Conservation (phyloP, 1,139 yeast species). For the Geotrichum fermentans region DNA sequence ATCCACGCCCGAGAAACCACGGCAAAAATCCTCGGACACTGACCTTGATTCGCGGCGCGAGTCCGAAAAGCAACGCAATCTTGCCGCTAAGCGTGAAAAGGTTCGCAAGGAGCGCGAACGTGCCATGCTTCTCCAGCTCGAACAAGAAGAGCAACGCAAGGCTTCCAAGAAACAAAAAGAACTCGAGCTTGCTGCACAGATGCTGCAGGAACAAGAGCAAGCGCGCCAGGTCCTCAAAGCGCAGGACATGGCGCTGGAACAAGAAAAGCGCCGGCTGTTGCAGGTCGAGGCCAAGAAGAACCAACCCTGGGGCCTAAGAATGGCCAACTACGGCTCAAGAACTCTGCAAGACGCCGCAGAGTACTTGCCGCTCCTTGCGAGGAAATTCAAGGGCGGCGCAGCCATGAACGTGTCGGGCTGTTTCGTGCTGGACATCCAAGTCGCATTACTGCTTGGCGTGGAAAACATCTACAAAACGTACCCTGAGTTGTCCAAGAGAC, state of each 20-base stretch:
- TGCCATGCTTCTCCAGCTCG: constrained; percentile 30
- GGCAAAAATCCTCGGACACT: background rate
- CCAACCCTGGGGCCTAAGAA: background rate
- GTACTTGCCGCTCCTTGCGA: constrained; percentile 1
- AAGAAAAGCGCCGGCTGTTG: constrained; percentile 20
- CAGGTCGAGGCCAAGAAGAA: constrained; percentile 29
- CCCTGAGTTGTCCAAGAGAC: constrained; percentile 29
- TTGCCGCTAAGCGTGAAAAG: constrained; percentile 24
- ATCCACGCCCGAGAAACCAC: background rate
- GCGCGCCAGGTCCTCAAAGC: constrained; percentile 15
- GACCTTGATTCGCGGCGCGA: background rate
- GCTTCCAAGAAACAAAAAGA: constrained; percentile 38
- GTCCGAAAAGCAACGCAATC: constrained; percentile 20
- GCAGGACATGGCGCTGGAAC: constrained; percentile 29
- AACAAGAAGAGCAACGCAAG: constrained; percentile 38
- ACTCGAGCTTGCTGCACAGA: constrained; percentile 40
- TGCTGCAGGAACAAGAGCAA: constrained; percentile 30
- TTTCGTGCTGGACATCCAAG: constrained; percentile 62
- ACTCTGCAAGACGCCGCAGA: background rate
- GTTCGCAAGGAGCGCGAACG: constrained; percentile 28
- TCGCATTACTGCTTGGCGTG: constrained; percentile 52
- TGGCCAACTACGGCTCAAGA: background rate
- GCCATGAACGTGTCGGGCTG: background rate
- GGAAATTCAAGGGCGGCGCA: background rate
- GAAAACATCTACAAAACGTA: constrained; percentile 38